Evolutionary conservation across 1,284 basidiomycete species (phyloP).

Genomic region (Apiotrichum sp.): DNA sequence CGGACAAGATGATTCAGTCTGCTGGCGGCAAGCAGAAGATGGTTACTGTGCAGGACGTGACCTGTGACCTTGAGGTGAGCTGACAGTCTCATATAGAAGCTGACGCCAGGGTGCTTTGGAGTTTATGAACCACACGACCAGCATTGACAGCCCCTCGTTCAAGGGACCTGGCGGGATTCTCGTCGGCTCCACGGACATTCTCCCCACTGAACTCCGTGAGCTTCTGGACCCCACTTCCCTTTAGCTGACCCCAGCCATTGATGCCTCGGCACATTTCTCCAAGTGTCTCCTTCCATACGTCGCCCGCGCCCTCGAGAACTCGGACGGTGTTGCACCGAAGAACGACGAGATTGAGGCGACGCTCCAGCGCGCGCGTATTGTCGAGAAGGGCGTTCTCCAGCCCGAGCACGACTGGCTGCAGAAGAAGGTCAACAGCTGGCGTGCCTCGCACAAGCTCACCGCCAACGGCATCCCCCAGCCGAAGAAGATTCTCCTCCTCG

Average conservation of each 20-base stretch:
- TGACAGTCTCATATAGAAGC: conserved; percentile 50
- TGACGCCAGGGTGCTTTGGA: conserved; percentile 66
- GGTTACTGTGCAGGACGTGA: conserved; percentile 75
- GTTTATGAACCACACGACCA: conserved; percentile 68
- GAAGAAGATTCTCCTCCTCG: conserved; percentile 72
- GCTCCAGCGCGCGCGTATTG: conserved; percentile 64
- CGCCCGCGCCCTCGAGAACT: conserved; percentile 45
- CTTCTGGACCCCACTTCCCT: conserved; percentile 68
- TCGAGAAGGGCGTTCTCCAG: conserved; percentile 56
- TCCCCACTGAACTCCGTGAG: conserved; percentile 70
- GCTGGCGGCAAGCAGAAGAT: conserved; percentile 48
- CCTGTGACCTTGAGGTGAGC: conserved; percentile 68
- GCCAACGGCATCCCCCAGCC: conserved; percentile 37
- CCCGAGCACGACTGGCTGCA: conserved; percentile 59
- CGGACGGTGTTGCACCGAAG: conserved; percentile 12
- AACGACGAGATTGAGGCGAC: conserved; percentile 47
- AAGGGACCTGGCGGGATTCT: conserved; percentile 53
- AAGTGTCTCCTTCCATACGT: conserved; percentile 63
- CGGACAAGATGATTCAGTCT: conserved; percentile 52
- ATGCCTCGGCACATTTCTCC: conserved; percentile 73
- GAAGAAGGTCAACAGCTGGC: conserved; percentile 52
- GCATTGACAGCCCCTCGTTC: conserved; percentile 68
- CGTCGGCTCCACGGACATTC: conserved; percentile 81
- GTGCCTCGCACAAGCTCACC: neutral
- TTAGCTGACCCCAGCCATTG: conserved; percentile 47